A percentile compares a stretch with the other conserved stretches of the same genome.
phyloP scores from a whole-genome alignment of 1,139 yeast genomes.

The Scheffersomyces quercinus region DNA sequence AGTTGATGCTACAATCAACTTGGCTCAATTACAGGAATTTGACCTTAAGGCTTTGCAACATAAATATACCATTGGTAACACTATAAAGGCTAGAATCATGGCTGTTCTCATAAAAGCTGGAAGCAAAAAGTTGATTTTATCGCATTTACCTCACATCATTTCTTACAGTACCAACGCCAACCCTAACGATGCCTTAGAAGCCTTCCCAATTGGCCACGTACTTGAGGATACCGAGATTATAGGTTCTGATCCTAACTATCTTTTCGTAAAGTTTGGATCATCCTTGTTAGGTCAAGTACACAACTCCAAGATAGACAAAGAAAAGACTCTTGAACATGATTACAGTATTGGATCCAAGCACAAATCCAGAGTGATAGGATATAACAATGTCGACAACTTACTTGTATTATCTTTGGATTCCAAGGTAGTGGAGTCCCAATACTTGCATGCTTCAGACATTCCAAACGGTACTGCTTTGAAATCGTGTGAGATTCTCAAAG shows the following conservation, averaged over 20 bases:
- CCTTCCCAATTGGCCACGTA: slow-evolving; percentile 76
- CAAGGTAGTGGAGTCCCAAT: slow-evolving; percentile 60
- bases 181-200: slow-evolving; percentile 47
- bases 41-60: slow-evolving; percentile 53
- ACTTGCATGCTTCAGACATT: slow-evolving; percentile 66
- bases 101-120: slow-evolving; percentile 61
- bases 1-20: slow-evolving; percentile 68
- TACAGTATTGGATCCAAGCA: slow-evolving; percentile 67
- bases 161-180: slow-evolving; percentile 25
- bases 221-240: slow-evolving; percentile 60
- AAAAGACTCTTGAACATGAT: slow-evolving; percentile 49
- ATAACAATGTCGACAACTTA: slow-evolving; percentile 62
- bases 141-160: slow-evolving; percentile 60
- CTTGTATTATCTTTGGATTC: slow-evolving; percentile 72
- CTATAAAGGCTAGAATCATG: slow-evolving; percentile 66
- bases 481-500: slow-evolving; percentile 58
- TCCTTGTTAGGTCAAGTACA: slow-evolving; percentile 70
- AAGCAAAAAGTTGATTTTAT: slow-evolving; percentile 60
- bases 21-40: slow-evolving; percentile 62
- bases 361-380: slow-evolving; percentile 76
- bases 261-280: slow-evolving; percentile 60
- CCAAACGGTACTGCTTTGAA: slow-evolving; percentile 71
- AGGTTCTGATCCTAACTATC: slow-evolving; percentile 56
- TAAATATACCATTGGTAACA: slow-evolving; percentile 65
- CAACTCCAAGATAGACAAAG: slow-evolving; percentile 63